Evolutionary conservation across 2,329 filamentous ascomycete genomes (phyloP), one percentile per base, ranked within the genome.

Genomic region (Fusarium hainanense): DNA sequence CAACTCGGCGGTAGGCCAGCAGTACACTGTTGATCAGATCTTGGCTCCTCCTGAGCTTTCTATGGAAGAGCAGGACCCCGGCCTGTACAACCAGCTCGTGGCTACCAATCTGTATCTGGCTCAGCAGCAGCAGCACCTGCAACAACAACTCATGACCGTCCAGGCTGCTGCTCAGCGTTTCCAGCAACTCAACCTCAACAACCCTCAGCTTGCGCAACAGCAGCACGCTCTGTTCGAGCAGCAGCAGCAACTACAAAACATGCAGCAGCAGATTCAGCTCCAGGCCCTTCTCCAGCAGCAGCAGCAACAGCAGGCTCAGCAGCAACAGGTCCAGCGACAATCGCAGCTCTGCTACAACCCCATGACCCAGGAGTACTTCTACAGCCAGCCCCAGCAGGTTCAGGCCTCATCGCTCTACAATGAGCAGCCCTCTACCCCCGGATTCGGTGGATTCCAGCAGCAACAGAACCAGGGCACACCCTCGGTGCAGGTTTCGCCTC

Each of bases 81-180:
- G 89, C 66, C 81, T 97, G 55, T 96, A 97, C 72, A 93, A 94
- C 55, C 93, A 97, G 81, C 85, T 98, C 69, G 88, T 98, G 76
- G 92, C 93, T 60, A 97, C 94, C 75, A 97, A 98, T 79, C 83
- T 96, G 78, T 97, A 97, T 77, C 87, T 99, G 52, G 93, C 94
- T 42, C 93, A 97, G 77, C 94, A 97, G 82, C 95, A 98, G 82
- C 94, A 97, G 82, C 92, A 93, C 70, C 89, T 98, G 54, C 94
- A 98, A 82, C 94, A 98, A 82, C 94, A 98, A 82, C 87, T 98
- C 71, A 88, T 93, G 73, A 92, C 85, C 70, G 89, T 98, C 25
- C 96, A 95, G 76, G 90, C 90, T 54, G 92, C 92, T 40, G 92
- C 93, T 64, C 92, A 94, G 81, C 92, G 94, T 80, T 92, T 94